phyloP scores from a whole-genome alignment of 2,329 filamentous ascomycete genomes.

The Rutstroemia sp. region DNA sequence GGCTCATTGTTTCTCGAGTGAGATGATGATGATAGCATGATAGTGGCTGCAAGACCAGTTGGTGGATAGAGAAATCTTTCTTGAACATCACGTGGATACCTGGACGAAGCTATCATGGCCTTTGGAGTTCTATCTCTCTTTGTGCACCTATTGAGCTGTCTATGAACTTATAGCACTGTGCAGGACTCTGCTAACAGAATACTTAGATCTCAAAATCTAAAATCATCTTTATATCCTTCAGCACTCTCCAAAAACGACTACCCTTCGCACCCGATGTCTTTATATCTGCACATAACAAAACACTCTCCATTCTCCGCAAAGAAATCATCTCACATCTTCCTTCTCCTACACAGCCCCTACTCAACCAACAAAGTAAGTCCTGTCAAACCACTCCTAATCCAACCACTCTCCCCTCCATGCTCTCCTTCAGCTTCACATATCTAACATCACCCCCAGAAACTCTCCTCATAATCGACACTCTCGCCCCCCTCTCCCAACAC shows the following conservation, averaged over 20 bases:
- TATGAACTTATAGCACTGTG: too few species aligned
- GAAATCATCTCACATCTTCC: constrained; percentile 49
- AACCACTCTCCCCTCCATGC: too few species aligned
- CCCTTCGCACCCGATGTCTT: constrained; percentile 60
- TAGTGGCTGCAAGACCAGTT: too few species aligned
- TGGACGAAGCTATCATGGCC: neutral
- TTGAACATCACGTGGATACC: constrained; percentile 5
- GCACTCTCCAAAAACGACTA: constrained; percentile 51
- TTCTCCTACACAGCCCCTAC: constrained; percentile 10
- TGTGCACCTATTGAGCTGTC: too few species aligned
- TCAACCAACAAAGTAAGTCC: constrained; percentile 33
- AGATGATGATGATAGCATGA: neutral
- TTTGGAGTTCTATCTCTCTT: neutral
- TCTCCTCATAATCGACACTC: constrained; percentile 72
- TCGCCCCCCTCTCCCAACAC: constrained; percentile 57
- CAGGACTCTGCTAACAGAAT: neutral
- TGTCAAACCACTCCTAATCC: neutral
- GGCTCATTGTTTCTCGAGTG: neutral
- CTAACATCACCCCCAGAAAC: constrained; percentile 41
- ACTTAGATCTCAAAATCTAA: constrained; percentile 56
- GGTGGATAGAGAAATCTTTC: neutral
- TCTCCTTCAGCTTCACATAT: neutral
- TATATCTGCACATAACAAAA: constrained; percentile 55
- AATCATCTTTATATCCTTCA: constrained; percentile 71
- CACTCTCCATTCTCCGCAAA: constrained; percentile 46